Evolutionary conservation across 441 rosid genomes (phyloP).

Genomic region (Croton setiger): DNA sequence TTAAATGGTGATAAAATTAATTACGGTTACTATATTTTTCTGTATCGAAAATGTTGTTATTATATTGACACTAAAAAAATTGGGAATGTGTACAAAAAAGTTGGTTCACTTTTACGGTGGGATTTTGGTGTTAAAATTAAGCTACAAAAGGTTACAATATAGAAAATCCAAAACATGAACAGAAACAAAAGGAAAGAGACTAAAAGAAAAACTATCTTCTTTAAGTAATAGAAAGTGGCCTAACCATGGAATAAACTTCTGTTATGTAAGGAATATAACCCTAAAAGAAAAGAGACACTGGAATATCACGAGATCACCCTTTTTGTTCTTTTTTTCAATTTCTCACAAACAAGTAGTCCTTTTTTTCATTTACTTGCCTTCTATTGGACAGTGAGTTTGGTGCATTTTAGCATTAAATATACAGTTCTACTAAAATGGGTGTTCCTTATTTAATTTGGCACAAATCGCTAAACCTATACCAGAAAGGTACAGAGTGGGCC

Average conservation of each 20-base stretch:
- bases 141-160: conserved; percentile 10
- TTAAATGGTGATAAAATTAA: too few species aligned
- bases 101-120: conserved; percentile 18
- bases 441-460: background rate
- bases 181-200: too few species aligned
- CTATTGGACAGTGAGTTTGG: background rate
- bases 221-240: conserved; percentile 19
- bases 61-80: background rate
- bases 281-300: conserved; percentile 23
- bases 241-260: conserved; percentile 22
- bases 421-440: background rate
- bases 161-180: background rate
- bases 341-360: background rate
- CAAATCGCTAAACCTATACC: background rate
- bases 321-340: conserved; percentile 13
- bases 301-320: conserved; percentile 37
- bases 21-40: too few species aligned
- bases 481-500: background rate
- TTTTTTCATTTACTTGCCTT: background rate
- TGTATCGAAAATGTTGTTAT: too few species aligned
- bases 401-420: background rate
- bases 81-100: conserved; percentile 11
- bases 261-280: conserved; percentile 31
- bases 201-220: background rate
- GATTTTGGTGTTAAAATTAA: conserved; percentile 3